These are phyloP conservation scores for Carpinus viminea DNA, from an alignment of 306 rosid species.

Conservation along the genomic window DNA sequence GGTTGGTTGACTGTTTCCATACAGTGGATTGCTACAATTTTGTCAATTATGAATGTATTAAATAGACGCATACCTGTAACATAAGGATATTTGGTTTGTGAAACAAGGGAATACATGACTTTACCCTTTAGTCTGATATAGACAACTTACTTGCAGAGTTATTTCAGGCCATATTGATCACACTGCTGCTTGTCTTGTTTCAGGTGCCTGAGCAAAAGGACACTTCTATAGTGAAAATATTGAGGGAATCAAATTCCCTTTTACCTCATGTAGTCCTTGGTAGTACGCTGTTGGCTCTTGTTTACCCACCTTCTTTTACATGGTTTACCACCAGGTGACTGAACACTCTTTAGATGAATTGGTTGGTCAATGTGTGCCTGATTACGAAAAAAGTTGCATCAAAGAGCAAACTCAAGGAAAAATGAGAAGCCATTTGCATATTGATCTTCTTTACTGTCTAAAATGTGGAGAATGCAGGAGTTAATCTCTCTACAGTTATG, in stretches of 20 bases:
- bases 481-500: background rate
- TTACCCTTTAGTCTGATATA: background rate
- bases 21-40: background rate
- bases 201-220: conserved; percentile 46
- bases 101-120: background rate
- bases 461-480: background rate
- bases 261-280: conserved; percentile 82
- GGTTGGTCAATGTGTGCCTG: conserved; percentile 11
- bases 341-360: conserved; percentile 29
- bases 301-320: conserved; percentile 84
- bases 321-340: conserved; percentile 94
- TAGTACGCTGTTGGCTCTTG: conserved; percentile 75
- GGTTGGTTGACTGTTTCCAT: background rate
- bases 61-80: background rate
- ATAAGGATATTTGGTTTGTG: background rate
- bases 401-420: conserved; percentile 2
- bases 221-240: conserved; percentile 44
- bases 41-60: background rate
- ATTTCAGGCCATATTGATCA: conserved; percentile 6
- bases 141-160: conserved; percentile 1
- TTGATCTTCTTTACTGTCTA: conserved; percentile 4
- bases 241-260: conserved; percentile 74
- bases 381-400: conserved; percentile 11
- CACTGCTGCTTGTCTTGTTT: conserved; percentile 15
- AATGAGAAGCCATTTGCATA: background rate